A percentile compares a stretch with the other conserved stretches of the same genome.
Conservation (phyloP, 2,329 filamentous ascomycete species). For the Dactylellina haptotyla region DNA sequence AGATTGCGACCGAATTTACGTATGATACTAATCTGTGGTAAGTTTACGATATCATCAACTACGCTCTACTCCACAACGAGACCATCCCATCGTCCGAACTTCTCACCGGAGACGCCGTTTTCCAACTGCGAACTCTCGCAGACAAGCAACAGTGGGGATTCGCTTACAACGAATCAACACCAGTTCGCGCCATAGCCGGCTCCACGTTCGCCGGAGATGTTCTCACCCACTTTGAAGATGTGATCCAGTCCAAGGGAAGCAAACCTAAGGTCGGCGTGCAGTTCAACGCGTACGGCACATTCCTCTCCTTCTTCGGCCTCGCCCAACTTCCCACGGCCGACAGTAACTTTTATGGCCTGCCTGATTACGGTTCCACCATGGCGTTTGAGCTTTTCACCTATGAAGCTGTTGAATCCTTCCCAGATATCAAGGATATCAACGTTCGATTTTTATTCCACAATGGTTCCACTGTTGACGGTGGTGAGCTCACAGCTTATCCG, state of each 20-base stretch:
- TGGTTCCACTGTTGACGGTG: slow-evolving; percentile 61
- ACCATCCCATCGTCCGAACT: slow-evolving; percentile 58
- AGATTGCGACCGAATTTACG: neutral
- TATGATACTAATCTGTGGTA: neutral
- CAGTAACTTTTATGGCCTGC: slow-evolving; percentile 76
- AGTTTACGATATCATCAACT: slow-evolving; percentile 70
- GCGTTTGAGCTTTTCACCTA: slow-evolving; percentile 76
- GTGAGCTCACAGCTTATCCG: slow-evolving; percentile 64
- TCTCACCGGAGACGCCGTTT: slow-evolving; percentile 69
- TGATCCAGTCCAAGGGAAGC: slow-evolving; percentile 29
- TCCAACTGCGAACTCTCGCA: slow-evolving; percentile 76
- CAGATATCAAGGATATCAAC: slow-evolving; percentile 62
- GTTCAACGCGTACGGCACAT: slow-evolving; percentile 65
- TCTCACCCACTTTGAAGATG: slow-evolving; percentile 25
- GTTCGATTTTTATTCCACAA: slow-evolving; percentile 70
- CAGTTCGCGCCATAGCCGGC: slow-evolving; percentile 66
- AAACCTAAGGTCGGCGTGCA: slow-evolving; percentile 62
- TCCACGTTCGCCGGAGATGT: slow-evolving; percentile 64
- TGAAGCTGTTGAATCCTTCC: slow-evolving; percentile 56
- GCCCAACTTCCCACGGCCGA: slow-evolving; percentile 65
- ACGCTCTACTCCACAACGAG: slow-evolving; percentile 67
- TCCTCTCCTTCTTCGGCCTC: slow-evolving; percentile 68
- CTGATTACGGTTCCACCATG: slow-evolving; percentile 84
- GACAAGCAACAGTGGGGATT: slow-evolving; percentile 79
- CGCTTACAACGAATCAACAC: slow-evolving; percentile 58